Base-by-base conservation (phyloP, 768 basidiomycete species). In the Collybia mongolica region DNA sequence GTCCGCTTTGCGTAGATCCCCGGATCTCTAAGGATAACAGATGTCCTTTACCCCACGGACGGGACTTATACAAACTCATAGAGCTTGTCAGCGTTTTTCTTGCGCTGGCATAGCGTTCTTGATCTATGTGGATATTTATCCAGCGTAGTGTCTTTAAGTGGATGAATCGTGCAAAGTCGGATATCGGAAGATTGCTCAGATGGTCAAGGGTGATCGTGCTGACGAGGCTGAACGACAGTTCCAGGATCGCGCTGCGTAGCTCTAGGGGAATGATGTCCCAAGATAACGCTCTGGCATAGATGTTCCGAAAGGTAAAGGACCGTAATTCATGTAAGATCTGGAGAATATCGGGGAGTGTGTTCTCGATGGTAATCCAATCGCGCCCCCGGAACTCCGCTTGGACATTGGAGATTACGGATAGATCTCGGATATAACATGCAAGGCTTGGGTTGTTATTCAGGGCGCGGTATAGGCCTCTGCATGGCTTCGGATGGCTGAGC, bases 281-380 rank as follows among this genome's bases (percentile, higher is more conserved):
- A 9, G 40, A 39, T 6, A 53, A 26, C 12, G 45, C 15, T 18
- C 19, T 4, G 0, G 3, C 6, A 11, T 5, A 32, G 1, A 35
- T 17, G 17, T 46, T 39, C 18, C 45, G 44, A n/a, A 56, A 35
- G 3, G 44, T 39, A 22, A 56, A 54, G 9, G 52, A 46, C 7
- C 51, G 39, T 4, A 56, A 35, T 22, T 49, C 51, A 26, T 56
- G 48, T 15, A 56, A 36, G 32, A 49, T 50, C 26, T 49, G 48
- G 3, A 56, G 36, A 8, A 56, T 23, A 36, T 47, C 52, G n/a
- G 52, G 52, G 3, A 56, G 23, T 18, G 55, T 56, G 29, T 53
- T 54, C 38, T 56, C 55, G 48, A 56, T 45, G 3, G 44, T 54
- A 19, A 56, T 48, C 55, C 55, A 56, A n/a, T 49, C 35, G 17